phyloP scores from a whole-genome alignment of 2,329 filamentous ascomycete species.

The Fusarium caatingaense region DNA sequence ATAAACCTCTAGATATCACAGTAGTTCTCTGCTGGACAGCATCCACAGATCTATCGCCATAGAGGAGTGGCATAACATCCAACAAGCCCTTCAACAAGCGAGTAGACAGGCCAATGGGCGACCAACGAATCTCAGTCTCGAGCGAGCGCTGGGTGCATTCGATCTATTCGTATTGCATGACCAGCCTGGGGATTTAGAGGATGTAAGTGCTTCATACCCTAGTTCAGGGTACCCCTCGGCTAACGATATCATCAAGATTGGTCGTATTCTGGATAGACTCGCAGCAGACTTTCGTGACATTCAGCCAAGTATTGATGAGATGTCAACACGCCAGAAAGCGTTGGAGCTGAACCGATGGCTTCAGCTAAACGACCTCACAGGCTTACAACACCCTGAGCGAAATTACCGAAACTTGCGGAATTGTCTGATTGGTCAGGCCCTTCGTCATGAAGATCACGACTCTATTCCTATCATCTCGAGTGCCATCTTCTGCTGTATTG shows the following conservation, averaged over 20 bases:
- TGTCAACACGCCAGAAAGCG: constrained; percentile 75
- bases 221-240: constrained; percentile 3
- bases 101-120: constrained; percentile 29
- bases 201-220: constrained; percentile 60
- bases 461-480: constrained; percentile 89
- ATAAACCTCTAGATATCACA: constrained; percentile 71
- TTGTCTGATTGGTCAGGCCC: constrained; percentile 85
- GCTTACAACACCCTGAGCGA: constrained; percentile 70
- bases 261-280: constrained; percentile 72
- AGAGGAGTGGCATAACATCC: constrained; percentile 73
- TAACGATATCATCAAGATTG: constrained; percentile 60
- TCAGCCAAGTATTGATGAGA: constrained; percentile 63
- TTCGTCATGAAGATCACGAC: constrained; percentile 77
- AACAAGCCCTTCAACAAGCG: constrained; percentile 41
- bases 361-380: constrained; percentile 73
- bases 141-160: constrained; percentile 82
- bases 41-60: constrained; percentile 86
- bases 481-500: constrained; percentile 86
- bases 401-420: constrained; percentile 86
- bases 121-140: constrained; percentile 65
- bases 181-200: constrained; percentile 76
- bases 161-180: constrained; percentile 89
- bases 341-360: constrained; percentile 76
- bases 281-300: constrained; percentile 65
- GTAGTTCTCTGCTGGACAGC: constrained; percentile 77